Conservation (phyloP, 2,329 filamentous ascomycete genomes). For the Venturia oleaginea region DNA sequence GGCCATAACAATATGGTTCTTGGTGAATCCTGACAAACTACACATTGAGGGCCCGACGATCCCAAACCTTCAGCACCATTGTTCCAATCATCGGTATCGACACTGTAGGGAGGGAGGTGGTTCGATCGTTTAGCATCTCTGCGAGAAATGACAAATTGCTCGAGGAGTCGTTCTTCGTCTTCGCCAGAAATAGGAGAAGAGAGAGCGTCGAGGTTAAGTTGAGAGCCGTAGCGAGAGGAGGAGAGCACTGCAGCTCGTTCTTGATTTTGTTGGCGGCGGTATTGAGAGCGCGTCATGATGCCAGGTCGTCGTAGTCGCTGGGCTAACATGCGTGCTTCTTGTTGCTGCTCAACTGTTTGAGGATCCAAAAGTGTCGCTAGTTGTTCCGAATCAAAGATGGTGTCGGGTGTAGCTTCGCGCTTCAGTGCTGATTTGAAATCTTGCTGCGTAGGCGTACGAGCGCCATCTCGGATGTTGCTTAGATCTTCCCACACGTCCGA, state of each 20-base stretch:
- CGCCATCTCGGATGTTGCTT: slow-evolving; percentile 29
- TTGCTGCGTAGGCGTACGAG: slow-evolving; percentile 64
- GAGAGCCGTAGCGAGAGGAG: slow-evolving; percentile 24
- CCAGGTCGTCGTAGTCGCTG: slow-evolving; percentile 63
- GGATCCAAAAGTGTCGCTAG: slow-evolving; percentile 79
- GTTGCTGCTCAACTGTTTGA: slow-evolving; percentile 62
- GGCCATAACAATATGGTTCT: slow-evolving; percentile 93
- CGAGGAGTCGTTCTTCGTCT: slow-evolving; percentile 50
- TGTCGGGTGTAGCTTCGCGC: slow-evolving; percentile 47
- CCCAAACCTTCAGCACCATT: slow-evolving; percentile 66
- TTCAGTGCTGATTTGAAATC: slow-evolving; percentile 39
- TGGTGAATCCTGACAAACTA: slow-evolving; percentile 82
- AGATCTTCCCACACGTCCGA: slow-evolving; percentile 27
- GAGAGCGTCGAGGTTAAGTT: slow-evolving; percentile 28
- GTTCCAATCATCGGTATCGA: slow-evolving; percentile 44
- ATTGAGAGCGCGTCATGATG: slow-evolving; percentile 75
- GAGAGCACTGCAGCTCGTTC: slow-evolving; percentile 62
- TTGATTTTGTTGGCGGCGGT: slow-evolving; percentile 55
- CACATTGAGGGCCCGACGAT: slow-evolving; percentile 71
- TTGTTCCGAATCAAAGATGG: slow-evolving; percentile 54
- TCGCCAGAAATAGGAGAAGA: slow-evolving; percentile 31
- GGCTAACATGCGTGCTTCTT: slow-evolving; percentile 72
- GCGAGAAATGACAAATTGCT: slow-evolving; percentile 49
- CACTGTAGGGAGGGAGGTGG: slow-evolving; percentile 24
- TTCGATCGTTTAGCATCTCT: slow-evolving; percentile 28